A percentile compares a stretch with the other conserved stretches of the same genome.
phyloP scores from a whole-genome alignment of 805 yeast genomes.

The Candida maris region DNA sequence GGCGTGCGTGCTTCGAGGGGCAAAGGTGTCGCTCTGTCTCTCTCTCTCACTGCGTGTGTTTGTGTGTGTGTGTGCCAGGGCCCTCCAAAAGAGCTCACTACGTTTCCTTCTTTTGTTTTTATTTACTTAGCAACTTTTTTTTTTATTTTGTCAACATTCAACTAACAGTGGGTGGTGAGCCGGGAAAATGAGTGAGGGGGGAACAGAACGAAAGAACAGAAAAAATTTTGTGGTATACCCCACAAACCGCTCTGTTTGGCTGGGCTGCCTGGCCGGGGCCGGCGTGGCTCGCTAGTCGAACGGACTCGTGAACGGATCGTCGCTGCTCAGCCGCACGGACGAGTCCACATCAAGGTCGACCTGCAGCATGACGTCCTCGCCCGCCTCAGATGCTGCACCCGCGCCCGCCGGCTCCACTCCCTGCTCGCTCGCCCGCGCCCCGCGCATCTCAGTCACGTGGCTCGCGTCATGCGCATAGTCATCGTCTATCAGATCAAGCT shows the following conservation, averaged over 20 bases:
- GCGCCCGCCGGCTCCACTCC: background rate
- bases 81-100: no score
- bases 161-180: no score
- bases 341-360: background rate
- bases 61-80: no score
- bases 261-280: no score
- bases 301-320: constrained; percentile 17
- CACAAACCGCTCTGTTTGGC: no score
- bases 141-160: constrained; percentile 19
- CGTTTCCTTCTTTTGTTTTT: constrained; percentile 17
- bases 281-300: constrained; percentile 8
- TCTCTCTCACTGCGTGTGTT: no score
- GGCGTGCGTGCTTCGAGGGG: no score
- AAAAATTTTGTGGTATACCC: no score
- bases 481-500: constrained; percentile 11
- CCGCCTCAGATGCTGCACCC: constrained; percentile 1
- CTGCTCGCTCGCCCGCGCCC: constrained; percentile 5
- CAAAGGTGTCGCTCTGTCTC: no score
- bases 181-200: no score
- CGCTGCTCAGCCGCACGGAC: background rate
- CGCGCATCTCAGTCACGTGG: constrained; percentile 9
- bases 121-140: constrained; percentile 10
- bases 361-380: background rate
- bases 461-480: constrained; percentile 9
- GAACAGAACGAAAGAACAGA: no score